phyloP scores from a whole-genome alignment of 768 basidiomycete genomes.

The Strobilomyces dryophilus region DNA sequence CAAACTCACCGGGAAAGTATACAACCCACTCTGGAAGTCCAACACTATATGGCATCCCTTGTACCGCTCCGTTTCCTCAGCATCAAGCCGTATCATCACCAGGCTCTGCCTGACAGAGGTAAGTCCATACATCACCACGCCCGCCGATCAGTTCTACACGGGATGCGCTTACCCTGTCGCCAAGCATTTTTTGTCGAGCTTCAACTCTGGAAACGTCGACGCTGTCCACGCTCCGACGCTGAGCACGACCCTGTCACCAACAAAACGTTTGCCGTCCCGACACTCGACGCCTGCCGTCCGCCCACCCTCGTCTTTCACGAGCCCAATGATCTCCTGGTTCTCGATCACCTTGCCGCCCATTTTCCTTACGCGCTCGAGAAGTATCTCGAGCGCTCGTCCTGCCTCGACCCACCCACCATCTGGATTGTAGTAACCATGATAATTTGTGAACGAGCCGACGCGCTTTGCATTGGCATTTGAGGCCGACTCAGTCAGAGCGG shows the following conservation, averaged over 20 bases:
- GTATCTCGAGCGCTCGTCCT: slow-evolving; percentile 51
- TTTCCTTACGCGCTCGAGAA: slow-evolving; percentile 52
- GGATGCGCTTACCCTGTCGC: slow-evolving; percentile 73
- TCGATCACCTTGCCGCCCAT: slow-evolving; percentile 58
- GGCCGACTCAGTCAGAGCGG: not conserved
- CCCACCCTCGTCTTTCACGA: slow-evolving; percentile 38
- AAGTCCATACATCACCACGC: not conserved
- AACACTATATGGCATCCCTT: slow-evolving; percentile 62
- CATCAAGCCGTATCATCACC: slow-evolving; percentile 71
- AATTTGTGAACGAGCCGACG: slow-evolving; percentile 17
- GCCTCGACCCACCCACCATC: slow-evolving; percentile 88
- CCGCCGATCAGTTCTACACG: not conserved
- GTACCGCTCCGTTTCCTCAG: slow-evolving; percentile 64
- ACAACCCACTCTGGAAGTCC: slow-evolving; percentile 71
- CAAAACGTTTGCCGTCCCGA: slow-evolving; percentile 49
- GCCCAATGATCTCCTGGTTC: slow-evolving; percentile 52
- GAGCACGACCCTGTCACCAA: slow-evolving; percentile 62
- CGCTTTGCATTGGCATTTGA: not conserved
- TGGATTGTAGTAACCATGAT: slow-evolving; percentile 63
- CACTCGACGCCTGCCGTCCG: slow-evolving; percentile 59
- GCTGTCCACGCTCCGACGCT: slow-evolving; percentile 87
- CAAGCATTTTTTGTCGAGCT: slow-evolving; percentile 47
- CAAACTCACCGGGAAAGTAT: slow-evolving; percentile 73
- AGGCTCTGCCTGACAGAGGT: slow-evolving; percentile 61
- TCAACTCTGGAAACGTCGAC: slow-evolving; percentile 61